phyloP scores from a whole-genome alignment of 495 filamentous ascomycete genomes.

The Saxophila tyrrhenica region DNA sequence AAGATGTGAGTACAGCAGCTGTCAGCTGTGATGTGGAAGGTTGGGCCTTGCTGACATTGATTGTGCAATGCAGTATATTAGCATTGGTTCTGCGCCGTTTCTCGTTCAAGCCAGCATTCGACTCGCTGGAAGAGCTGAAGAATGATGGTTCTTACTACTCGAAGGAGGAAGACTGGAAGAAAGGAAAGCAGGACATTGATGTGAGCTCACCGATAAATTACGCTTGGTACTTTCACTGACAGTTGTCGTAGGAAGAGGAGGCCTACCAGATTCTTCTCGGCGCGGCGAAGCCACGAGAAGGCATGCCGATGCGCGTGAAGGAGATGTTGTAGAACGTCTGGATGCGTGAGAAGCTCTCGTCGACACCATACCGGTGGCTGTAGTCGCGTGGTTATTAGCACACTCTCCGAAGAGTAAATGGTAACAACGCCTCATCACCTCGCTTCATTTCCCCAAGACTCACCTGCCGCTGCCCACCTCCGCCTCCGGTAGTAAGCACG shows the following conservation, averaged over 20 bases:
- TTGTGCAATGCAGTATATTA: not conserved
- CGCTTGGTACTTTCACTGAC: not conserved
- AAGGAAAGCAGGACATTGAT: conserved; percentile 4
- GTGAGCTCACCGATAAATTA: not conserved
- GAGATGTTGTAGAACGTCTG: not conserved
- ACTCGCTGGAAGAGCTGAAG: conserved; percentile 5
- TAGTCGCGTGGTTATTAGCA: too few species aligned
- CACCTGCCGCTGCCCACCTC: too few species aligned
- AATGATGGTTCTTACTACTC: conserved; percentile 1
- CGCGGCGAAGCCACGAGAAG: conserved; percentile 14
- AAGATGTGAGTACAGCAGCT: not conserved
- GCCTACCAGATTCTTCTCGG: conserved; percentile 7
- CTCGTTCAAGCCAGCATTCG: conserved; percentile 4
- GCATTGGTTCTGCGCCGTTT: conserved; percentile 11
- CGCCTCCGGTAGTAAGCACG: too few species aligned
- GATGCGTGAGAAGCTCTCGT: too few species aligned
- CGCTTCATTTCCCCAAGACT: too few species aligned
- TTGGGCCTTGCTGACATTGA: not conserved
- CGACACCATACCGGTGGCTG: too few species aligned
- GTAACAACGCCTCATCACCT: too few species aligned
- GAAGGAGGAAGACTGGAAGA: not conserved
- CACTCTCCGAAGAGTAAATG: too few species aligned
- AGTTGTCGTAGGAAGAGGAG: not conserved
- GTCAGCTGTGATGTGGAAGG: too few species aligned
- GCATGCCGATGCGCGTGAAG: conserved; percentile 10